Evolutionary conservation across 768 basidiomycete genomes (phyloP).

Genomic region (Russula lepida): DNA sequence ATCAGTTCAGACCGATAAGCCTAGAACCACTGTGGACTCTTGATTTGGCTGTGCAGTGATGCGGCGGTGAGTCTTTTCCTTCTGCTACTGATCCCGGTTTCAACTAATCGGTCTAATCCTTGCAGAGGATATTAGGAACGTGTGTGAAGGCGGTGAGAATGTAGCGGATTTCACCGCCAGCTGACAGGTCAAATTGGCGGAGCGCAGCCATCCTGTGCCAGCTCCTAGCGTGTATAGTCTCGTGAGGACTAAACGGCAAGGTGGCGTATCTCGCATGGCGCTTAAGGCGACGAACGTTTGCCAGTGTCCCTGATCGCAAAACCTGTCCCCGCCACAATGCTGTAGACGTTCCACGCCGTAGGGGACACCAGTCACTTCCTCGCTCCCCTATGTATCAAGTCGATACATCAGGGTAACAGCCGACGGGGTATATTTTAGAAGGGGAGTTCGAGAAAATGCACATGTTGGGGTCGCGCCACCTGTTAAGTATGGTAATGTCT

Average conservation of each 20-base stretch:
- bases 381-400: neutral
- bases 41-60: conserved; percentile 15
- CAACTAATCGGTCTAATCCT: neutral
- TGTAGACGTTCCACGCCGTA: conserved; percentile 4
- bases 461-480: neutral
- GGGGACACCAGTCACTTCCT: neutral
- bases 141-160: conserved; percentile 4
- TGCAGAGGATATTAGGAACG: conserved; percentile 12
- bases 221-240: conserved; percentile 14
- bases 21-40: conserved; percentile 7
- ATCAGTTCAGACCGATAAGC: neutral
- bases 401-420: neutral
- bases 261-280: conserved; percentile 1
- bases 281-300: conserved; percentile 13
- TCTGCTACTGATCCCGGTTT: too few species aligned
- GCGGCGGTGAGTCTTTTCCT: neutral
- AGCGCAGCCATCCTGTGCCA: neutral
- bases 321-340: neutral
- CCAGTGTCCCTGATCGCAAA: neutral
- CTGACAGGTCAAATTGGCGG: conserved; percentile 8
- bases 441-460: neutral
- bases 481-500: neutral
- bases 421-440: neutral
- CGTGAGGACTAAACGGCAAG: conserved; percentile 7
- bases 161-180: conserved; percentile 7